Conservation (phyloP, 78 protist species). For the Acrasis kona region DNA sequence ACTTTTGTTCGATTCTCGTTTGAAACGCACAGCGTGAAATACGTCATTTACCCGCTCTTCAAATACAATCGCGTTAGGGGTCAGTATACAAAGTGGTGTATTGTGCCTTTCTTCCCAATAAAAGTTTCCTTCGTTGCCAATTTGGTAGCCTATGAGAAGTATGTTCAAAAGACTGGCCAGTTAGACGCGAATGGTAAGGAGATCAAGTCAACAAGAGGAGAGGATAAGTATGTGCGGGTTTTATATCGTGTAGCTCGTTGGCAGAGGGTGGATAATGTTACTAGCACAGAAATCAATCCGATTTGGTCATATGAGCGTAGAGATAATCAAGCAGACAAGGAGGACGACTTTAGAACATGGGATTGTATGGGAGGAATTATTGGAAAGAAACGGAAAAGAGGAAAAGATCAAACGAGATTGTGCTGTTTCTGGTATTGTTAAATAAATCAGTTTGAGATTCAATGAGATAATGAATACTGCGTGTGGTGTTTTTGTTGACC, state of each 20-base stretch:
- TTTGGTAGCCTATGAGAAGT: background rate
- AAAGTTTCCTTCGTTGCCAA: background rate
- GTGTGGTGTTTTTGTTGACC: no score
- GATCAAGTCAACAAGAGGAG: background rate
- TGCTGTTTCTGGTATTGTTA: no score
- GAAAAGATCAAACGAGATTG: no score
- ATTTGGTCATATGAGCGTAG: no score
- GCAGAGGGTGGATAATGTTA: background rate
- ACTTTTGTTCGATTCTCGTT: background rate
- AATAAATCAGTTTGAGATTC: no score
- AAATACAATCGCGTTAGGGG: background rate
- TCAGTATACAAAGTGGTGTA: background rate
- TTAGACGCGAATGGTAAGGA: background rate
- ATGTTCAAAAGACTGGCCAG: background rate
- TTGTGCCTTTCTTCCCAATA: background rate
- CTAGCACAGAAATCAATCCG: background rate
- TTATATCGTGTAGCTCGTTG: background rate
- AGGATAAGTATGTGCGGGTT: background rate
- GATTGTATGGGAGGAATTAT: no score
- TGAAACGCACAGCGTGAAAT: background rate
- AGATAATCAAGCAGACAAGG: no score
- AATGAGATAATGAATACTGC: no score
- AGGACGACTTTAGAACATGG: no score
- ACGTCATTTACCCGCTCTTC: background rate
- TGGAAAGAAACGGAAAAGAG: no score